These are phyloP conservation scores for Ophiocordyceps sinensis DNA, from an alignment of 2,329 filamentous ascomycete species.

Conservation along the genomic window DNA sequence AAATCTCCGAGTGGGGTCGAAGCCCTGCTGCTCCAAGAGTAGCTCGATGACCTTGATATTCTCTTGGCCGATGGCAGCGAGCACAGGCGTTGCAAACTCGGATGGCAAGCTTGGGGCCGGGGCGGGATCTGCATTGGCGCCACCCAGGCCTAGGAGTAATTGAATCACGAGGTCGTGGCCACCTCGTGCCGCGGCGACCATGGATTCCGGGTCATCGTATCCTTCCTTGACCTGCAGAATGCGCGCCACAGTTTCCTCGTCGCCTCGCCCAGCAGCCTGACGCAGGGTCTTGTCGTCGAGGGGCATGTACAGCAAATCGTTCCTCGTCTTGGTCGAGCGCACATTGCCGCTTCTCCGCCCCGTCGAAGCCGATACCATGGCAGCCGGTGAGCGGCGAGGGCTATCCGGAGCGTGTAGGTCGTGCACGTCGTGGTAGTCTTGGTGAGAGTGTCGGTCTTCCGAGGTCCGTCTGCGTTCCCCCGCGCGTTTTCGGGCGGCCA, in stretches of 20 bases:
- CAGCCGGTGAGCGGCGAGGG: conserved; percentile 40
- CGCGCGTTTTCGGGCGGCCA: conserved; percentile 41
- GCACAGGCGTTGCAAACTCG: conserved; percentile 80
- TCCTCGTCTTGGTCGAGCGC: conserved; percentile 49
- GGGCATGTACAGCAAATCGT: conserved; percentile 48
- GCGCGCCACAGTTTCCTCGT: conserved; percentile 45
- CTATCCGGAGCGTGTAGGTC: conserved; percentile 43
- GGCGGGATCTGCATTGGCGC: conserved; percentile 52
- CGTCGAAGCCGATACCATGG: conserved; percentile 16
- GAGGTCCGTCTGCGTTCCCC: conserved; percentile 40
- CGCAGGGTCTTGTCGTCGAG: conserved; percentile 47
- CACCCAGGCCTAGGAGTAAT: conserved; percentile 55
- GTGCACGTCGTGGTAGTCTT: conserved; percentile 30
- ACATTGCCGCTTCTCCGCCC: conserved; percentile 39
- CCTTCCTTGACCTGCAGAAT: conserved; percentile 46
- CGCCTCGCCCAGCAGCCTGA: conserved; percentile 44
- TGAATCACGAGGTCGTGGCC: conserved; percentile 82
- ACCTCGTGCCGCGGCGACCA: conserved; percentile 82
- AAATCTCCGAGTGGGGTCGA: conserved; percentile 68
- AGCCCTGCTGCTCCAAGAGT: conserved; percentile 59
- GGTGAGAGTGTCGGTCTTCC: conserved; percentile 38
- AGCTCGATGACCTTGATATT: conserved; percentile 76
- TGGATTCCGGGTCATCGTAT: conserved; percentile 64
- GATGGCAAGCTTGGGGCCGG: conserved; percentile 43
- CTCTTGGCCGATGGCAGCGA: conserved; percentile 81